A percentile compares a stretch with the other conserved stretches of the same genome.
Evolutionary conservation across 2,329 filamentous ascomycete species (phyloP).

Genomic region (Penicillium concentricum): DNA sequence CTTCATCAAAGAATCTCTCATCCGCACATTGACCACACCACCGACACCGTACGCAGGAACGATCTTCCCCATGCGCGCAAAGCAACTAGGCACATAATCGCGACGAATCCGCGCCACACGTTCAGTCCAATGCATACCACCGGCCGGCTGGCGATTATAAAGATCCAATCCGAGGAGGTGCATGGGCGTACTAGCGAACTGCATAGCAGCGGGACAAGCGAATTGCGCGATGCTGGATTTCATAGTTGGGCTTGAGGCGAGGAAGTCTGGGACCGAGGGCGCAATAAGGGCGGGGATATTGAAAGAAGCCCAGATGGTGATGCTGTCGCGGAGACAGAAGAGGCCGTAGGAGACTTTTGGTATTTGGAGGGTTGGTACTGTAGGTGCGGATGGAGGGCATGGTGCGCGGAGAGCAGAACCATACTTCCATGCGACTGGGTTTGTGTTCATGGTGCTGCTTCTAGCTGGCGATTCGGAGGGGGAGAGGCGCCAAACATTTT

Average conservation of each 20-base stretch:
- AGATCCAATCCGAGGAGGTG: constrained; percentile 83
- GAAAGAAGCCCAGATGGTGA: constrained; percentile 90
- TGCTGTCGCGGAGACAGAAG: constrained; percentile 78
- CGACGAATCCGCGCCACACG: constrained; percentile 65
- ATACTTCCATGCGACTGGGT: neutral
- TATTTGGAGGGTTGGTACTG: constrained; percentile 48
- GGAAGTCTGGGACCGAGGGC: constrained; percentile 59
- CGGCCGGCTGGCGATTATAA: constrained; percentile 66
- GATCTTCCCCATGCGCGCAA: constrained; percentile 78
- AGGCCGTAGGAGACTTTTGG: constrained; percentile 70
- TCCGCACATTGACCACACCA: constrained; percentile 76
- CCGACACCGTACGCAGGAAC: constrained; percentile 86
- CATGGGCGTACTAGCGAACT: constrained; percentile 76
- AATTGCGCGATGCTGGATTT: constrained; percentile 72
- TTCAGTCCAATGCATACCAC: constrained; percentile 53
- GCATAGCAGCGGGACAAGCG: constrained; percentile 72
- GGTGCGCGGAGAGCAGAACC: constrained; percentile 14
- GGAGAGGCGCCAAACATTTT: constrained; percentile 70
- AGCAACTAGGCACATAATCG: constrained; percentile 73
- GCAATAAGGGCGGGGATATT: constrained; percentile 81
- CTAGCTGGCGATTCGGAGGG: constrained; percentile 37
- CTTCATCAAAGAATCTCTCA: constrained; percentile 68
- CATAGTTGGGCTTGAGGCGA: constrained; percentile 47
- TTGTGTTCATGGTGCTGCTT: constrained; percentile 9
- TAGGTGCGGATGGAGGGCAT: neutral